These are phyloP conservation scores for Stagonosporopsis tanaceti DNA, from an alignment of 2,329 filamentous ascomycete genomes.

Conservation along the genomic window DNA sequence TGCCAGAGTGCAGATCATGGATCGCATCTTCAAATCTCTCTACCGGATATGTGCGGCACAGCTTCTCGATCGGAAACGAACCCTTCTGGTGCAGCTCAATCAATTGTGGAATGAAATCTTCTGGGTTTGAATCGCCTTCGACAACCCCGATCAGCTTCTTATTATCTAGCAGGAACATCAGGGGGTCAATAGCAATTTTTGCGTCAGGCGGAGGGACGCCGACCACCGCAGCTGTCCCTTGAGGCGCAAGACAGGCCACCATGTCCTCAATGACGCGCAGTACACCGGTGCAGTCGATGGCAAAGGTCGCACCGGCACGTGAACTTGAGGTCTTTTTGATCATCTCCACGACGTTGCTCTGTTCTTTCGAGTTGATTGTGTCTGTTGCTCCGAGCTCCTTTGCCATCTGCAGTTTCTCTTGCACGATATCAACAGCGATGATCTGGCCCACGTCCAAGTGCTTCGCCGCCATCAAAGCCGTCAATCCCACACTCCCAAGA, in stretches of 20 bases:
- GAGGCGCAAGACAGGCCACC: constrained; percentile 8
- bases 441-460: constrained; percentile 43
- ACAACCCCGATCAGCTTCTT: constrained; percentile 9
- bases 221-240: constrained; percentile 5
- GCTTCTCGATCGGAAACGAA: constrained; percentile 3
- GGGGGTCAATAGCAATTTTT: constrained; percentile 8
- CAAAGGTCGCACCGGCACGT: constrained; percentile 33
- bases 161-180: constrained; percentile 10
- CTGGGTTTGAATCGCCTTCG: constrained; percentile 5
- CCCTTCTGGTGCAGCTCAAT: constrained; percentile 2
- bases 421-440: constrained; percentile 58
- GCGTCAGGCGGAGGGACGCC: constrained; percentile 7
- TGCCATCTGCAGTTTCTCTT: constrained; percentile 54
- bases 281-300: constrained; percentile 41
- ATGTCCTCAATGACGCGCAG: constrained; percentile 15
- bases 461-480: constrained; percentile 52
- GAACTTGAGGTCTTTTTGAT: constrained; percentile 37
- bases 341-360: constrained; percentile 34
- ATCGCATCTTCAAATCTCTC: constrained; percentile 6
- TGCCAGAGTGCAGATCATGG: constrained; percentile 5
- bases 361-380: constrained; percentile 46
- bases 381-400: constrained; percentile 56
- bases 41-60: constrained; percentile 6
- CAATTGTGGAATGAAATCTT: constrained; percentile 1
- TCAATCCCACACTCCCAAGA: constrained; percentile 53